phyloP scores from a whole-genome alignment of 139 green algal species.

The Chloropicon primus region DNA sequence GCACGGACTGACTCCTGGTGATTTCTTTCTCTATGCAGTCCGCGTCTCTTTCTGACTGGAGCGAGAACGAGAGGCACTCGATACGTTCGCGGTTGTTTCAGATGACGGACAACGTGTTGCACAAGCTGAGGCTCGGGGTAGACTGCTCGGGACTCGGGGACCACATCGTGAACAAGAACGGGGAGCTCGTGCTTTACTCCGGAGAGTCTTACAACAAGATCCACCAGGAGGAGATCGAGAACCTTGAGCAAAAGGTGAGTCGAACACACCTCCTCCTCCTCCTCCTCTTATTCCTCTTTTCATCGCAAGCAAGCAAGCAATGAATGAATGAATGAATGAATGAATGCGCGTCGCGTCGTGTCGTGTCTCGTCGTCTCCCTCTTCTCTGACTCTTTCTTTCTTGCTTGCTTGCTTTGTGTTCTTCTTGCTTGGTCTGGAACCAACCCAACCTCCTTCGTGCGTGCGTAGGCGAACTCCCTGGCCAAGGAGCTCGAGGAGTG shows the following conservation, averaged over 20 bases:
- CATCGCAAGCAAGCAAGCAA: no score
- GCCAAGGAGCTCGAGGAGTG: background rate
- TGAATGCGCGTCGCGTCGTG: background rate
- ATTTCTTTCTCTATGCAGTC: no score
- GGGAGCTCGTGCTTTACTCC: background rate
- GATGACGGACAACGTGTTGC: background rate
- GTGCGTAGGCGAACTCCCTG: background rate
- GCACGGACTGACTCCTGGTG: no score
- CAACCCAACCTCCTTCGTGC: no score
- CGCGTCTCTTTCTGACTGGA: no score
- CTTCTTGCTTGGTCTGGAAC: no score
- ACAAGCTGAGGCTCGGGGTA: background rate
- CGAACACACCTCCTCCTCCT: no score
- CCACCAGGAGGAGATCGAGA: background rate
- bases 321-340: background rate
- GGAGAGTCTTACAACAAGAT: background rate
- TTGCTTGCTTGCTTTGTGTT: no score
- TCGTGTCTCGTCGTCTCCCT: background rate
- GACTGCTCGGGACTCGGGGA: background rate
- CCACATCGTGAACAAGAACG: background rate
- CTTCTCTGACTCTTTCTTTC: background rate
- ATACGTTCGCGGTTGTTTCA: background rate
- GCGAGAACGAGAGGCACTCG: background rate
- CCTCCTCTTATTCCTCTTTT: no score
- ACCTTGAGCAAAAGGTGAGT: background rate